These are phyloP conservation scores for Talaromyces sp. DNA, from an alignment of 2,329 filamentous ascomycete species.

Conservation along the genomic window DNA sequence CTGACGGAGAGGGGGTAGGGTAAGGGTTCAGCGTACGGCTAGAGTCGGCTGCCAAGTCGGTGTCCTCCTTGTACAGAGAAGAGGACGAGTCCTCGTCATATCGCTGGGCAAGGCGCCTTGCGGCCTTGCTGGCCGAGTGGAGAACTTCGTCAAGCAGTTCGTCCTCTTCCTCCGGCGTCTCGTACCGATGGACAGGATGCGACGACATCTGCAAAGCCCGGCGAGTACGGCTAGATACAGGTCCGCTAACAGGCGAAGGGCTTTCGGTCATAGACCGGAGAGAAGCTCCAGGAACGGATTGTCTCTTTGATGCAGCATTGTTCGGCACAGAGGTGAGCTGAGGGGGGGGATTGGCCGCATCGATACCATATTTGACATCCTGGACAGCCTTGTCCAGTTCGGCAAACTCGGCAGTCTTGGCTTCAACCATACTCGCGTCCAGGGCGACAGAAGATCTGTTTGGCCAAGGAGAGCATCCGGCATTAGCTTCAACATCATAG, in stretches of 20 bases:
- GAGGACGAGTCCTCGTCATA: slow-evolving; percentile 39
- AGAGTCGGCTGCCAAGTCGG: slow-evolving; percentile 21
- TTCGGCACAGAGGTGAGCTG: slow-evolving; percentile 28
- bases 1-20: slow-evolving; percentile 71
- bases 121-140: slow-evolving; percentile 68
- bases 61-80: slow-evolving; percentile 47
- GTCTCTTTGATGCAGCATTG: slow-evolving; percentile 26
- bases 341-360: slow-evolving; percentile 34
- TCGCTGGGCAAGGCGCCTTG: slow-evolving; percentile 60
- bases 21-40: slow-evolving; percentile 47
- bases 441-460: slow-evolving; percentile 80
- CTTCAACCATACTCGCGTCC: slow-evolving; percentile 51
- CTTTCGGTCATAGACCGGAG: slow-evolving; percentile 25
- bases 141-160: slow-evolving; percentile 89
- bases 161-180: slow-evolving; percentile 93
- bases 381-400: slow-evolving; percentile 59
- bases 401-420: slow-evolving; percentile 47
- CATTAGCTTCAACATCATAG: slow-evolving; percentile 89
- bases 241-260: slow-evolving; percentile 30
- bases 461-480: slow-evolving; percentile 83
- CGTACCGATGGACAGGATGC: slow-evolving; percentile 77
- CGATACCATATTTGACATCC: slow-evolving; percentile 54
- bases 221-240: slow-evolving; percentile 73
- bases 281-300: slow-evolving; percentile 33
- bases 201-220: slow-evolving; percentile 65